A percentile compares a stretch with the other conserved stretches of the same genome.
Conservation (phyloP, 192 early-diverging fungal species). For the Coemansia sp. region DNA sequence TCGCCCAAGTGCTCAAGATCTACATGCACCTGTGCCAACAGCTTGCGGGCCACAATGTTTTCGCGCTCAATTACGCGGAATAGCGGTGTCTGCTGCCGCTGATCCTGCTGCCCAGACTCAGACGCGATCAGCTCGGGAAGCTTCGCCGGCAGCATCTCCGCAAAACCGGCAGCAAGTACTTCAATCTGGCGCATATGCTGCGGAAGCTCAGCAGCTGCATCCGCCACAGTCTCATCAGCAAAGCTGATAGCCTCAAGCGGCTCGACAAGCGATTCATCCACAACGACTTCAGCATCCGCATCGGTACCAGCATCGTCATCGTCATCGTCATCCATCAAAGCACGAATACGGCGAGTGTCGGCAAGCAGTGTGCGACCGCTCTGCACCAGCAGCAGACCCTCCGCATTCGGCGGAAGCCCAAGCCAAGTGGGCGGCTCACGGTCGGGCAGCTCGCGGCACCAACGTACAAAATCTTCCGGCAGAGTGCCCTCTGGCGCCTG, state of each 20-base stretch:
- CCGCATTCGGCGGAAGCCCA: conserved; percentile 90
- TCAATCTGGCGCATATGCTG: conserved; percentile 74
- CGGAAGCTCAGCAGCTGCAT: conserved; percentile 49
- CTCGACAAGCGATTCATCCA: not conserved
- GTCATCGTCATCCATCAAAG: conserved; percentile 80
- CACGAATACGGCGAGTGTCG: conserved; percentile 84
- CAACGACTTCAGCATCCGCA: conserved; percentile 1
- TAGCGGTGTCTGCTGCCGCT: conserved; percentile 58
- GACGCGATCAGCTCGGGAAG: conserved; percentile 10
- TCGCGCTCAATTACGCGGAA: conserved; percentile 86
- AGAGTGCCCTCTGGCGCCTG: conserved; percentile 83
- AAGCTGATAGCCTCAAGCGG: not conserved
- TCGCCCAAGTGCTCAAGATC: conserved; percentile 67
- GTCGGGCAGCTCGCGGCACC: conserved; percentile 86
- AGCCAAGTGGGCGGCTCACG: conserved; percentile 96
- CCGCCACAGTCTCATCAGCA: not conserved
- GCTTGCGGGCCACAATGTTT: conserved; percentile 57
- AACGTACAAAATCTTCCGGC: conserved; percentile 81
- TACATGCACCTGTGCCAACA: conserved; percentile 62
- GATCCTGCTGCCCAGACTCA: not conserved
- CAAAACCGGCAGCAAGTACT: conserved; percentile 59
- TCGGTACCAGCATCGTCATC: conserved; percentile 25
- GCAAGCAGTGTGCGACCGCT: conserved; percentile 78
- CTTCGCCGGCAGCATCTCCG: conserved; percentile 54
- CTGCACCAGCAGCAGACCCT: conserved; percentile 79